Evolutionary conservation across 257 asterid genomes (phyloP).

Genomic region (Jasminum sambac): DNA sequence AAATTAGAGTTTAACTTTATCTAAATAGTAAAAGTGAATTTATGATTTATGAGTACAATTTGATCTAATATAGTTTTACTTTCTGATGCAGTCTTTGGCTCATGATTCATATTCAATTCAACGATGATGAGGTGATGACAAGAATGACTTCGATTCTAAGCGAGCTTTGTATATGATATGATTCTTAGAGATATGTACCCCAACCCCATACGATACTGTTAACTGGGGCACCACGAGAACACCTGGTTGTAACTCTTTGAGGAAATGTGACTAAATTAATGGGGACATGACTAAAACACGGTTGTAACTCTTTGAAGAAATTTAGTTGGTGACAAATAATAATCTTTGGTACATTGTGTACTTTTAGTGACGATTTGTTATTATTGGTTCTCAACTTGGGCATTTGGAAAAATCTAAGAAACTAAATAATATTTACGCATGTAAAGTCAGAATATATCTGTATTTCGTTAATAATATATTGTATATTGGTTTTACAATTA

Average conservation of each 20-base stretch:
- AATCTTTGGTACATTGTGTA: no score
- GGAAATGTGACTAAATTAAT: neutral
- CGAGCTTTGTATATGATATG: neutral
- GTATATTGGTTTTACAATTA: no score
- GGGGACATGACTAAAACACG: neutral
- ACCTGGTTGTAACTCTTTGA: neutral
- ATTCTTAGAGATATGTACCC: neutral
- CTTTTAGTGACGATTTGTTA: no score
- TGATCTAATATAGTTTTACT: slow-evolving; percentile 19
- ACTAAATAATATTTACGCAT: no score
- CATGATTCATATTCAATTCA: slow-evolving; percentile 62
- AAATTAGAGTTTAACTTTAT: no score
- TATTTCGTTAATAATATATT: no score
- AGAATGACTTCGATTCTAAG: neutral
- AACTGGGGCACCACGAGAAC: neutral
- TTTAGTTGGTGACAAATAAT: no score
- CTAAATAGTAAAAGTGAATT: no score
- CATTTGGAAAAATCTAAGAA: no score
- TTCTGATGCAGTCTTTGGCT: slow-evolving; percentile 69
- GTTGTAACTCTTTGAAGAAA: neutral
- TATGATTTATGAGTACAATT: no score
- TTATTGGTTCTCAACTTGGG: no score
- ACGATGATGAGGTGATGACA: slow-evolving; percentile 26
- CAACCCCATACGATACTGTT: neutral
- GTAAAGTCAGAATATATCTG: no score